Conservation (phyloP, 2,329 filamentous ascomycete genomes). For the Cyphellophora europaea region DNA sequence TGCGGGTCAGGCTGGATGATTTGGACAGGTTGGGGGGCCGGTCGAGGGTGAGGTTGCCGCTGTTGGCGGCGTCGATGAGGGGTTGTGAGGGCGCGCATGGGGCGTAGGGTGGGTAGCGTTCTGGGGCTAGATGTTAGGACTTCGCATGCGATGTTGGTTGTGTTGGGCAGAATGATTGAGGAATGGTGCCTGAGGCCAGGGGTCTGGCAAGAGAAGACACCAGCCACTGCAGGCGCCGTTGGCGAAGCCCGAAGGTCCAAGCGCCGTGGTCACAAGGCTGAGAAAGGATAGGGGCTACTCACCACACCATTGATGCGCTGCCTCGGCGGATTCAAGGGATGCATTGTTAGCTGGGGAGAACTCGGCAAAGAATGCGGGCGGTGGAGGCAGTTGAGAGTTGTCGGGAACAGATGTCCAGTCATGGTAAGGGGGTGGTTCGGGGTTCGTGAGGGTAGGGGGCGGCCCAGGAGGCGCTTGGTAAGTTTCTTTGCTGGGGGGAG, state of each 20-base stretch:
- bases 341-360: slow-evolving; percentile 50
- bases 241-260: no score
- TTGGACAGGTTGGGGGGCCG: slow-evolving; percentile 2
- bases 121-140: no score
- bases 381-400: slow-evolving; percentile 49
- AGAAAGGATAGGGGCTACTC: no score
- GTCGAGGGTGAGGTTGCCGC: slow-evolving; percentile 36
- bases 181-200: no score
- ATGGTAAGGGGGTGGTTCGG: slow-evolving; percentile 47
- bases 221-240: no score
- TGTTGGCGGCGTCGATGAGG: slow-evolving; percentile 33
- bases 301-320: slow-evolving; percentile 48
- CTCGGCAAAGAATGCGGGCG: slow-evolving; percentile 45
- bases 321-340: slow-evolving; percentile 41
- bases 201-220: no score
- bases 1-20: slow-evolving; percentile 5
- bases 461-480: slow-evolving; percentile 3
- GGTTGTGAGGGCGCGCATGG: slow-evolving; percentile 34
- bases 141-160: no score
- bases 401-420: slow-evolving; percentile 55
- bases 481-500: slow-evolving; percentile 12
- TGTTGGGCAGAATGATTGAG: no score
- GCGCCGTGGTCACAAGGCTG: no score
- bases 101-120: slow-evolving; percentile 43
- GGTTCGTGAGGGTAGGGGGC: slow-evolving; percentile 16